Percentiles rank a stretch among this genome's conserved stretches.
Conservation (phyloP, 2,329 filamentous ascomycete genomes). For the Conoideocrella luteorostrata region DNA sequence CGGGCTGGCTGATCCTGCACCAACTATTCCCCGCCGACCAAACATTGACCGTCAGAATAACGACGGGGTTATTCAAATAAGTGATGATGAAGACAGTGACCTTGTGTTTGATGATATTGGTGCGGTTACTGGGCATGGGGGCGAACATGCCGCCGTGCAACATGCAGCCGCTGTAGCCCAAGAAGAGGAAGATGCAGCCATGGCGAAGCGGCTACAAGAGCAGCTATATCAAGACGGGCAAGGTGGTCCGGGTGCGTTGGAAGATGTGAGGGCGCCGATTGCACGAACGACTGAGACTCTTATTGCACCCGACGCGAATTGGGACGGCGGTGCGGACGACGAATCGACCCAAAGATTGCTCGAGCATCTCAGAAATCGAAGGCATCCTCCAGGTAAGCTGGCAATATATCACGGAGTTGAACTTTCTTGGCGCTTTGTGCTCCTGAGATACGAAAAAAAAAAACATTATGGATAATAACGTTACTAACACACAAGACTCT, state of each 20-base stretch:
- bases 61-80: slow-evolving; percentile 57
- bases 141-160: slow-evolving; percentile 33
- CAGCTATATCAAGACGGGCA: slow-evolving; percentile 66
- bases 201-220: slow-evolving; percentile 86
- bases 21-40: slow-evolving; percentile 22
- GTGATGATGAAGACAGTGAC: slow-evolving; percentile 62
- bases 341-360: slow-evolving; percentile 56
- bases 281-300: slow-evolving; percentile 86
- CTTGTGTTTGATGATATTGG: slow-evolving; percentile 30
- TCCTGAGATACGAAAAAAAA: too few relatives aligned
- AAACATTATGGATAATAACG: too few relatives aligned
- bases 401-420: slow-evolving; percentile 9
- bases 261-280: slow-evolving; percentile 81
- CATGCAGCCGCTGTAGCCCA: slow-evolving; percentile 41
- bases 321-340: slow-evolving; percentile 36
- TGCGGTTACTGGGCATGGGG: slow-evolving; percentile 28
- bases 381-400: slow-evolving; percentile 25
- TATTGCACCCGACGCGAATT: slow-evolving; percentile 57
- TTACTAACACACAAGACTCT: neutral
- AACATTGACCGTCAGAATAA: slow-evolving; percentile 27
- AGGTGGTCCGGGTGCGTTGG: slow-evolving; percentile 37
- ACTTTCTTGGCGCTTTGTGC: too few relatives aligned
- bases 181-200: slow-evolving; percentile 85
- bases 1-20: slow-evolving; percentile 14
- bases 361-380: slow-evolving; percentile 53